A percentile compares a stretch with the other conserved stretches of the same genome.
Evolutionary conservation across 192 early-diverging fungal species (phyloP).

Genomic region (Coemansia sp.): DNA sequence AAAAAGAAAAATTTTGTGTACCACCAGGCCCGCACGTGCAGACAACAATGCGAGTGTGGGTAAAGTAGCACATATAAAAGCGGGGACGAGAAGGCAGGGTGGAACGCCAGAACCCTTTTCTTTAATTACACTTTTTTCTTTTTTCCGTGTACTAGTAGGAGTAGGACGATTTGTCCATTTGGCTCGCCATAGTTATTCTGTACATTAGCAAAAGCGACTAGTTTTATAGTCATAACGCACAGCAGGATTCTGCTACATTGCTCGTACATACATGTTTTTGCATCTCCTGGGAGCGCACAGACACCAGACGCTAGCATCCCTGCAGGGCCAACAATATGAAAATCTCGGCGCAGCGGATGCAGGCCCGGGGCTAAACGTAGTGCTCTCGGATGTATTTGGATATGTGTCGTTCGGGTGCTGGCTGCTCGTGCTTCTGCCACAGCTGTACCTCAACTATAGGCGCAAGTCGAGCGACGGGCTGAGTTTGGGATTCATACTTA

Average conservation of each 20-base stretch:
- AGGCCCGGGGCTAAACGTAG: conserved; percentile 12
- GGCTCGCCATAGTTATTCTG: background rate
- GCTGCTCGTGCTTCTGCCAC: conserved; percentile 43
- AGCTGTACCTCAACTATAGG: conserved; percentile 49
- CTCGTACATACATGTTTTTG: conserved; percentile 16
- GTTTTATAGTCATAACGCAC: background rate
- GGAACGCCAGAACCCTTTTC: conserved; percentile 2
- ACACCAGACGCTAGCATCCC: conserved; percentile 28
- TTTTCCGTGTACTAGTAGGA: background rate
- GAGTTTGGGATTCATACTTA: conserved; percentile 44
- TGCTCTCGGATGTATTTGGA: conserved; percentile 42
- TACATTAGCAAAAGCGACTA: background rate
- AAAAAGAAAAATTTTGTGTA: background rate
- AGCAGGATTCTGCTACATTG: background rate
- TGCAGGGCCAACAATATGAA: conserved; percentile 14
- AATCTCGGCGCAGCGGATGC: background rate
- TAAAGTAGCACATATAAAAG: background rate
- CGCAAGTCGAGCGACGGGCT: conserved; percentile 54
- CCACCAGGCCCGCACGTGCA: background rate
- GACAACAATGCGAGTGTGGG: background rate
- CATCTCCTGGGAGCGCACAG: conserved; percentile 17
- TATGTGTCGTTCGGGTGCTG: conserved; percentile 47
- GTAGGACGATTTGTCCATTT: background rate
- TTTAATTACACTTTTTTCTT: background rate
- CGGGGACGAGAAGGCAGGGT: background rate